phyloP scores from a whole-genome alignment of 106 monocot species.

The Dendrobium chrysotoxum region DNA sequence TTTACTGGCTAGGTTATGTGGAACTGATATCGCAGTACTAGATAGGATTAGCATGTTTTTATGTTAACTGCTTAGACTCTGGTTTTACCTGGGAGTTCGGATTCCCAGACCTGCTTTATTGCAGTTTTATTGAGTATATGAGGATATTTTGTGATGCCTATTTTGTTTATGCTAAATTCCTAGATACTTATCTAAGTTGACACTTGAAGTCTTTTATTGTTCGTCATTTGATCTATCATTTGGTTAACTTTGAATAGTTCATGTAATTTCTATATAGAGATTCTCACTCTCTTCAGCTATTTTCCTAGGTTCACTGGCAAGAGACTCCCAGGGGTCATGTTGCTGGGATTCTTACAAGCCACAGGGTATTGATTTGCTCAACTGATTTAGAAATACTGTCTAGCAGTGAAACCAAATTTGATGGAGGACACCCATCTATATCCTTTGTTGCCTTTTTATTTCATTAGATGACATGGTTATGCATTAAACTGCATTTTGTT shows the following conservation, averaged over 20 bases:
- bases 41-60: background rate
- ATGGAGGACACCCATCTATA: conserved; percentile 88
- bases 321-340: conserved; percentile 84
- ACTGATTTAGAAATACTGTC: conserved; percentile 90
- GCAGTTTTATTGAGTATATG: background rate
- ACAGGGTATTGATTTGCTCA: conserved; percentile 74
- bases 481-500: conserved; percentile 6
- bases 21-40: background rate
- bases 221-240: background rate
- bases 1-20: background rate
- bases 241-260: background rate
- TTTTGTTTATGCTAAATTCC: background rate
- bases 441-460: conserved; percentile 30
- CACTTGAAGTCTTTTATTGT: background rate
- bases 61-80: background rate
- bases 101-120: background rate
- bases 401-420: conserved; percentile 64
- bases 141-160: background rate
- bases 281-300: background rate
- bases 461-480: background rate
- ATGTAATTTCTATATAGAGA: background rate
- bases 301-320: conserved; percentile 87
- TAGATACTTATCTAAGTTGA: background rate
- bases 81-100: background rate
- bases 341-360: conserved; percentile 89